Evolutionary conservation across 169 alveolate species (phyloP), one percentile per base, ranked within the genome.

Genomic region (Theileria equi): DNA sequence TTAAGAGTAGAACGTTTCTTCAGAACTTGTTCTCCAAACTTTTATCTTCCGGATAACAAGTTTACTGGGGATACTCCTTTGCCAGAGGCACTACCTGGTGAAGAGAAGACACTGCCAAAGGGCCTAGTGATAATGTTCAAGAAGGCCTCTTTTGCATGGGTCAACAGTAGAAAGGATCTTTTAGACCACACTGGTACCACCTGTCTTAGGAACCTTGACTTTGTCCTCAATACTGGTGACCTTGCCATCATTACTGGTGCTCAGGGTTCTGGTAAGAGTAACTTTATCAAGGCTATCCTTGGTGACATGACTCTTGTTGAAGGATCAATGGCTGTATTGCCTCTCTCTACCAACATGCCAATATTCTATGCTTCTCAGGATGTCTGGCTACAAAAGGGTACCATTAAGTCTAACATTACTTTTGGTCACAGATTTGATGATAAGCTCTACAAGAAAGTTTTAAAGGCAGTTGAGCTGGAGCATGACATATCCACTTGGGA

Each of bases 361-460:
- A 77, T 77, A 2, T 77, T 66, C 55, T 77, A 77, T 47, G 60
- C 76, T 6, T 61, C 86, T 1, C 86, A 77, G 55, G 81, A 77
- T 19, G 55, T 66, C 16, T 77, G 81, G 80, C 45, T 77, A 11
- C 74, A 71, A 0, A 34, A 52, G 1, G 81, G 70, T 8, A 67
- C 68, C 59, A 66, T 72, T 29, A 38, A 68, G 5, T 60, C 83
- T 25, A 63, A 49, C 41, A 62, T 72, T 26, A 63, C 77, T 1
- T 60, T 60, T 25, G 77, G 77, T 11, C 40, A 62, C 43, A 31
- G 55, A 8, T 72, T 50, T 29, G 70, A 72, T 44, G 77, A 63
- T 34, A 68, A 49, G 6, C 34, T 63, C 5, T 72, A 72, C 60
- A 49, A 21, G 21, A 11, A 7, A 7, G 83, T 63, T 48, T 34